Conservation (phyloP, 257 asterid species). For the Fraxinus excelsior region DNA sequence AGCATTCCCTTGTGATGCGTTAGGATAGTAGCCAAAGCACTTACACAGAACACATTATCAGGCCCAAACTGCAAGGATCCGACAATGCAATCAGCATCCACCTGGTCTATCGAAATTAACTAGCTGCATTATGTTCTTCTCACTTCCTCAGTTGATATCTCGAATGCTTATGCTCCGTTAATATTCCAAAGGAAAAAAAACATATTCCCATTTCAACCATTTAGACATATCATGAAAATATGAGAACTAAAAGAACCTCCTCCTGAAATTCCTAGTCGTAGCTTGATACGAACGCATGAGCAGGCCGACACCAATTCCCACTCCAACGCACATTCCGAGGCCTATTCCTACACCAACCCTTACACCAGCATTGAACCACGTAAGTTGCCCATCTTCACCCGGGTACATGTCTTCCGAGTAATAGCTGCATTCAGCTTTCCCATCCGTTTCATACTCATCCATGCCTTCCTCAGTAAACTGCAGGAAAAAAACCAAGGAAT, state of each 20-base stretch:
- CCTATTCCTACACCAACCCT: slow-evolving; percentile 67
- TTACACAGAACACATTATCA: slow-evolving; percentile 12
- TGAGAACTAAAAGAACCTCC: slow-evolving; percentile 49
- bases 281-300: slow-evolving; percentile 58
- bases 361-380: slow-evolving; percentile 66
- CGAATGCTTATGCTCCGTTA: slow-evolving; percentile 10
- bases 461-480: slow-evolving; percentile 40
- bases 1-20: slow-evolving; percentile 21
- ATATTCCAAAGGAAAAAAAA: slow-evolving; percentile 19
- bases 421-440: slow-evolving; percentile 42
- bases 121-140: slow-evolving; percentile 17
- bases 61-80: slow-evolving; percentile 16
- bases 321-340: slow-evolving; percentile 66
- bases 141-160: slow-evolving; percentile 25
- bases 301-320: slow-evolving; percentile 58
- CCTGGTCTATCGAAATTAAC: slow-evolving; percentile 10
- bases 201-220: slow-evolving; percentile 21
- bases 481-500: neutral
- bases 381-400: slow-evolving; percentile 60
- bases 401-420: slow-evolving; percentile 53
- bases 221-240: slow-evolving; percentile 9
- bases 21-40: neutral
- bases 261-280: slow-evolving; percentile 48
- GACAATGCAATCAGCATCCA: slow-evolving; percentile 4
- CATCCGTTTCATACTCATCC: slow-evolving; percentile 48